These are phyloP conservation scores for Pichiaceae sp. DNA, from an alignment of 1,139 yeast genomes.

Conservation along the genomic window DNA sequence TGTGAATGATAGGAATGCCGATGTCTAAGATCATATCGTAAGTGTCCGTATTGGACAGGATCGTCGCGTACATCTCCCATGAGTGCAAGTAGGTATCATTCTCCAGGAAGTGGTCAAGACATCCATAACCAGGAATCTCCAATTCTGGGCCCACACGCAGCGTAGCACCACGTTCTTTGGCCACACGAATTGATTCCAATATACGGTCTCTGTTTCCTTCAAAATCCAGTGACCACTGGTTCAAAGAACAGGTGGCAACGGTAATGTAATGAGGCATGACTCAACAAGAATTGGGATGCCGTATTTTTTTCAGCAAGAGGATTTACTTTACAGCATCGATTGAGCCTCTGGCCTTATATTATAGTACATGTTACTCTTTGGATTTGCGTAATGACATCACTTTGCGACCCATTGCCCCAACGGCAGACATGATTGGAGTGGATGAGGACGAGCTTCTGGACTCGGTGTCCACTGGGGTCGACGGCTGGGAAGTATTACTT, in stretches of 20 bases:
- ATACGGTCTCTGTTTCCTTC: slow-evolving; percentile 95
- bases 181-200: slow-evolving; percentile 65
- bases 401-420: slow-evolving; percentile 20
- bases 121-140: slow-evolving; percentile 91
- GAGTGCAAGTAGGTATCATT: slow-evolving; percentile 82
- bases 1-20: slow-evolving; percentile 90
- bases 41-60: slow-evolving; percentile 56
- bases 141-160: slow-evolving; percentile 96
- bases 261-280: slow-evolving; percentile 50
- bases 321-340: too few species aligned
- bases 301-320: too few species aligned
- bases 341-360: too few species aligned
- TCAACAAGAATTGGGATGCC: too few species aligned
- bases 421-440: slow-evolving; percentile 8
- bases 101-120: slow-evolving; percentile 91
- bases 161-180: slow-evolving; percentile 68
- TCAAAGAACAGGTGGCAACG: slow-evolving; percentile 61
- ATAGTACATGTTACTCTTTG: slow-evolving; percentile 5
- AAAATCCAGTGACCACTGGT: slow-evolving; percentile 98
- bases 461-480: slow-evolving; percentile 5
- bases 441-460: slow-evolving; percentile 1
- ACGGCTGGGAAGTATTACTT: not conserved
- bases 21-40: slow-evolving; percentile 76
- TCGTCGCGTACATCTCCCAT: slow-evolving; percentile 88
- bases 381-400: slow-evolving; percentile 19